Percentiles rank a stretch among this genome's conserved stretches.
These are phyloP conservation scores for Psidium friedrichsthalianum DNA, from an alignment of 345 rosid species.

Conservation along the genomic window DNA sequence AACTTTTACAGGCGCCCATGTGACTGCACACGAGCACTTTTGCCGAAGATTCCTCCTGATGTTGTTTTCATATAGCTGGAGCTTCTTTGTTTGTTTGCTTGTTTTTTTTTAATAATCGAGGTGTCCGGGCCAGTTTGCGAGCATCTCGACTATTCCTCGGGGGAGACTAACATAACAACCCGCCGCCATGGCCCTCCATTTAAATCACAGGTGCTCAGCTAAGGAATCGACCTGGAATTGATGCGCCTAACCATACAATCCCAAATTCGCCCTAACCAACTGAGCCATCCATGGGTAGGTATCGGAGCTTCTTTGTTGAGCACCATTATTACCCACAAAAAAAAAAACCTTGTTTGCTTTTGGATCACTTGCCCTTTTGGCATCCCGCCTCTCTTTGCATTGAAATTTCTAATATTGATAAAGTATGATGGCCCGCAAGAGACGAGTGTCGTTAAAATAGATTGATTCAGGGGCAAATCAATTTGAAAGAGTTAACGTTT, in stretches of 20 bases:
- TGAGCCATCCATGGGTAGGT: too few species aligned
- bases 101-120: too few species aligned
- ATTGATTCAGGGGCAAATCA: background rate
- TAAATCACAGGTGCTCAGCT: too few species aligned
- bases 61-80: background rate
- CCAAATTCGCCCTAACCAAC: too few species aligned
- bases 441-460: background rate
- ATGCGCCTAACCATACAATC: too few species aligned
- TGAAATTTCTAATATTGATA: background rate
- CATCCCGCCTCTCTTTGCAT: accelerated
- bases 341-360: background rate
- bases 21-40: background rate
- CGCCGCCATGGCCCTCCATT: too few species aligned
- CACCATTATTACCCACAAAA: background rate
- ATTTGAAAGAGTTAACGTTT: background rate
- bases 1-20: background rate
- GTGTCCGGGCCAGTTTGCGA: too few species aligned
- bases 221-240: too few species aligned
- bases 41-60: background rate
- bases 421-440: background rate
- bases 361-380: background rate
- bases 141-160: too few species aligned
- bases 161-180: too few species aligned
- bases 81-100: background rate
- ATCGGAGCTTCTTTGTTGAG: background rate